Evolutionary conservation across 225 moss, liverwort and hornwort species (phyloP).

Genomic region (Physcomitrellopsis africana): DNA sequence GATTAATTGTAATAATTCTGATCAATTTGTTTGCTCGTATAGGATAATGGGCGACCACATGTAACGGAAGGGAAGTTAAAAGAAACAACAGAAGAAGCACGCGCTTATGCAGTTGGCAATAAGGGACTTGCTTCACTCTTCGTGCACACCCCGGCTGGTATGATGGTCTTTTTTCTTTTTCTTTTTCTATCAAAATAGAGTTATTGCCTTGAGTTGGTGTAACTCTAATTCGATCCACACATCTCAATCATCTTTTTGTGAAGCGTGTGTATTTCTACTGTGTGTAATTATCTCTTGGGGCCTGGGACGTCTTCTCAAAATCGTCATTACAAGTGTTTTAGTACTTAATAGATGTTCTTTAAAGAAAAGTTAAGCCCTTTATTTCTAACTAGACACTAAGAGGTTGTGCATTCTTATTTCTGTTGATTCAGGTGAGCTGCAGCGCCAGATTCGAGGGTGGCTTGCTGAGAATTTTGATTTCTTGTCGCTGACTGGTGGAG

Average conservation of each 20-base stretch:
- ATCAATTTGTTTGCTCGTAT: constrained; percentile 13
- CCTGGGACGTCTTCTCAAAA: constrained; percentile 15
- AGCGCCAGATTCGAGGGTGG: constrained; percentile 97
- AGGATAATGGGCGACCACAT: constrained; percentile 62
- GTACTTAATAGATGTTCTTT: neutral
- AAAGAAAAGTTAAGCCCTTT: constrained; percentile 5
- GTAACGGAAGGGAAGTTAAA: constrained; percentile 81
- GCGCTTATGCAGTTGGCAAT: constrained; percentile 90
- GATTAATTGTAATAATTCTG: neutral
- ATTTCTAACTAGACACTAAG: neutral
- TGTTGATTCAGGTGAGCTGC: constrained; percentile 69
- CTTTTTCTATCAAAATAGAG: neutral
- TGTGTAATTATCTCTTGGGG: constrained; percentile 10
- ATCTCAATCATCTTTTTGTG: constrained; percentile 14
- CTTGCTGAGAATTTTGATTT: constrained; percentile 93
- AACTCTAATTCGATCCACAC: neutral
- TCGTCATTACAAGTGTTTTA: neutral
- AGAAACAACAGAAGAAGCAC: constrained; percentile 94
- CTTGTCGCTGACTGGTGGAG: constrained; percentile 72
- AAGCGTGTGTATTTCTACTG: neutral
- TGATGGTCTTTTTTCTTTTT: constrained; percentile 16
- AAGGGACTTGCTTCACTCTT: constrained; percentile 93
- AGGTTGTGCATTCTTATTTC: constrained; percentile 17
- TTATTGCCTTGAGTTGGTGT: constrained; percentile 18
- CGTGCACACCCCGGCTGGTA: constrained; percentile 97